A percentile compares a stretch with the other conserved stretches of the same genome.
Evolutionary conservation across 352 stramenopile species (phyloP).

Genomic region (Phytophthora sojae): DNA sequence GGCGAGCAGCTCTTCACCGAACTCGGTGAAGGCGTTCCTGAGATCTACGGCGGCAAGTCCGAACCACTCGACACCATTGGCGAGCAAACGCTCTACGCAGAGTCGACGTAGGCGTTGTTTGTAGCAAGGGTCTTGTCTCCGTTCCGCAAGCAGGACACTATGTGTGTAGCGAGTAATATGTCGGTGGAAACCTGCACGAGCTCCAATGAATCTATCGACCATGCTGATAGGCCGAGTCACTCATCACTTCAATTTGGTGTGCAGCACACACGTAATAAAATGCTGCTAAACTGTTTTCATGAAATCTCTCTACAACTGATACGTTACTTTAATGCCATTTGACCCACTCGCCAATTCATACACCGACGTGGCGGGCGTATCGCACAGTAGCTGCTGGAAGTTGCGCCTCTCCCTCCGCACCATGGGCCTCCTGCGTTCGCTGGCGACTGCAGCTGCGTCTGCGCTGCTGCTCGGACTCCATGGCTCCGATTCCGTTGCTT

Average conservation of each 20-base stretch:
- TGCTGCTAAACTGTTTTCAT: not conserved
- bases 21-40: slow-evolving; percentile 25
- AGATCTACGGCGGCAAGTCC: slow-evolving; percentile 36
- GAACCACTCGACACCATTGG: slow-evolving; percentile 28
- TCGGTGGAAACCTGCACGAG: not conserved
- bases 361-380: not conserved
- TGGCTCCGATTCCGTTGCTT: slow-evolving; percentile 7
- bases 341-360: not conserved
- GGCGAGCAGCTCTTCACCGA: slow-evolving; percentile 36
- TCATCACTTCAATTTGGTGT: not conserved
- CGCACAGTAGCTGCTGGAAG: slow-evolving; percentile 12
- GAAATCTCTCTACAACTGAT: not conserved
- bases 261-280: not conserved
- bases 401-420: slow-evolving; percentile 13
- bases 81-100: slow-evolving; percentile 29
- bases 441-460: slow-evolving; percentile 30
- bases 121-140: not conserved
- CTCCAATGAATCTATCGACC: not conserved
- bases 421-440: slow-evolving; percentile 32
- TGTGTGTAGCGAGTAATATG: not conserved
- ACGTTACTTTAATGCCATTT: not conserved
- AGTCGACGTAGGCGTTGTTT: slow-evolving; percentile 14
- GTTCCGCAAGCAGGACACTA: not conserved
- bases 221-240: not conserved
- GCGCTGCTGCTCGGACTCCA: slow-evolving; percentile 30